Conservation (phyloP, 345 rosid species). For the Citrus inodora region DNA sequence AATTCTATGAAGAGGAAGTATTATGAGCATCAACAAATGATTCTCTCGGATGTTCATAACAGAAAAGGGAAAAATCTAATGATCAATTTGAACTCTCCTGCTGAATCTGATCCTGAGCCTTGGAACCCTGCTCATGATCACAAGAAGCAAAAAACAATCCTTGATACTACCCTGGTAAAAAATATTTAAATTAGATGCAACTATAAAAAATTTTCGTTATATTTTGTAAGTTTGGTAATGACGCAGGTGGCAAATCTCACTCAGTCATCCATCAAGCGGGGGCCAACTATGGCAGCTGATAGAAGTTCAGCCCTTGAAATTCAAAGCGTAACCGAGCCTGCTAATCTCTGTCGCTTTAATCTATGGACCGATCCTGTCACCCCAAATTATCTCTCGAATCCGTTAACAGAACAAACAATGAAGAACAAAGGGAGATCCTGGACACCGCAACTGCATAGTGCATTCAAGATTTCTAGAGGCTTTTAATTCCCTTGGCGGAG, state of each 20-base stretch:
- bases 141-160: constrained; percentile 1
- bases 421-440: constrained; percentile 24
- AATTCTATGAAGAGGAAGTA: constrained; percentile 5
- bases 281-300: background rate
- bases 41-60: background rate
- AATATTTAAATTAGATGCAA: no score
- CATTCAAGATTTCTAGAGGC: constrained; percentile 17
- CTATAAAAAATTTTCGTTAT: background rate
- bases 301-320: background rate
- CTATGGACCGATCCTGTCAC: background rate
- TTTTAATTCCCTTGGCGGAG: constrained; percentile 24
- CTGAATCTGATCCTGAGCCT: background rate
- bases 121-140: background rate
- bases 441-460: constrained; percentile 25
- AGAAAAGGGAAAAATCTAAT: background rate
- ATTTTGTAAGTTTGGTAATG: no score
- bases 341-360: background rate
- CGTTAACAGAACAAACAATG: constrained; percentile 5
- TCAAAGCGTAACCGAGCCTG: background rate
- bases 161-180: background rate
- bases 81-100: background rate
- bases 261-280: background rate
- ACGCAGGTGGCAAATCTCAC: background rate
- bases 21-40: background rate
- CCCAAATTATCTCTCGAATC: background rate